These are phyloP conservation scores for Ustilago lituana DNA, from an alignment of 1,284 basidiomycete species.

Conservation along the genomic window DNA sequence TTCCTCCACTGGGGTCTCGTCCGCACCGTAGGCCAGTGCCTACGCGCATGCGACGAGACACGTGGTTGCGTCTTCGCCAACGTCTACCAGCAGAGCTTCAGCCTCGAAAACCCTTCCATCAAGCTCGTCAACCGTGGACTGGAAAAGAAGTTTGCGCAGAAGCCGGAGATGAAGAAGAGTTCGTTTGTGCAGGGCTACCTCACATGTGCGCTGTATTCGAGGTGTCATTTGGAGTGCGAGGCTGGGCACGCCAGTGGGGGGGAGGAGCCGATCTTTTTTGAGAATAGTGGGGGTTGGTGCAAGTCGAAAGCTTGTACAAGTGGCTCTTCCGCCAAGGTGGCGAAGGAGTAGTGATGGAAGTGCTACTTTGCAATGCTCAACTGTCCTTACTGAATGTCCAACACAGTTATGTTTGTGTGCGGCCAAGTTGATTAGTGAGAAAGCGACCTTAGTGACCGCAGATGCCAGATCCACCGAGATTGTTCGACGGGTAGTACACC, in stretches of 20 bases:
- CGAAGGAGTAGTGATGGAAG: too few relatives aligned
- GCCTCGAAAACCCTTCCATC: slow-evolving; percentile 9
- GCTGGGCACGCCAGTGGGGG: slow-evolving; percentile 12
- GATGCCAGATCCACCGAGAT: slow-evolving; percentile 15
- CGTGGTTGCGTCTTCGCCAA: slow-evolving; percentile 27
- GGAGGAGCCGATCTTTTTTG: slow-evolving; percentile 14
- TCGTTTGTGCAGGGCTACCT: slow-evolving; percentile 24
- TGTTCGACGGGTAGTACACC: slow-evolving; percentile 14
- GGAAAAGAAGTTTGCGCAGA: slow-evolving; percentile 6
- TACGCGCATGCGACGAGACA: slow-evolving; percentile 23
- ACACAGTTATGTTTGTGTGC: too few relatives aligned
- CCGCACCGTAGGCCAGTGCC: slow-evolving; percentile 1
- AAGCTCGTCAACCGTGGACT: slow-evolving; percentile 8
- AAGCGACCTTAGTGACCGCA: slow-evolving; percentile 18
- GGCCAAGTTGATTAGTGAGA: too few relatives aligned
- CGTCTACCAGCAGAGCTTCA: slow-evolving; percentile 30
- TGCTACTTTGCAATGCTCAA: too few relatives aligned
- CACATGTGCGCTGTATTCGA: slow-evolving; percentile 29
- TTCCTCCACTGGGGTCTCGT: slow-evolving; percentile 40
- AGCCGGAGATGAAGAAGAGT: slow-evolving; percentile 27
- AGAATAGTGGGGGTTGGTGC: slow-evolving; percentile 11
- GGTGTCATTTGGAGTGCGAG: slow-evolving; percentile 16
- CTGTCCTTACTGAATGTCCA: too few relatives aligned
- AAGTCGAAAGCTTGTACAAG: slow-evolving; percentile 13
- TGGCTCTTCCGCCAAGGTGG: too few relatives aligned